Conservation (phyloP, 495 filamentous ascomycete species). For the Immersiella caudata region DNA sequence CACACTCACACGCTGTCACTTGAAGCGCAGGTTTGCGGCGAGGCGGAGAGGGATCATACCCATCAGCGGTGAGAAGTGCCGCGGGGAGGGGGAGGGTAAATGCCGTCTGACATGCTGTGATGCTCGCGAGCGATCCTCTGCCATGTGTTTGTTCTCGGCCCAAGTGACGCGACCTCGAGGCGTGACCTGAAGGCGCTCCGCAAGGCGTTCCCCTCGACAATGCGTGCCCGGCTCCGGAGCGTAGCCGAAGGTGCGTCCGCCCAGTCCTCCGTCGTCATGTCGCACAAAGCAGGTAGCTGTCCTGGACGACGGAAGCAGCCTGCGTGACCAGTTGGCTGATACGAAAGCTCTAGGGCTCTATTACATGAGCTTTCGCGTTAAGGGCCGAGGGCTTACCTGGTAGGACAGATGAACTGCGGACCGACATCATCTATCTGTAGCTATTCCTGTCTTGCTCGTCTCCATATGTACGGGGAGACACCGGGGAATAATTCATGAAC, state of each 20-base stretch:
- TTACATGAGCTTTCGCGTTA: background rate
- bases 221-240: background rate
- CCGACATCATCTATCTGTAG: constrained; percentile 18
- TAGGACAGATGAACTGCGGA: background rate
- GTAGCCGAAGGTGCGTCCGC: background rate
- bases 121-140: too few relatives aligned
- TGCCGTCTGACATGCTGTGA: background rate
- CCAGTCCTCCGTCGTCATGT: background rate
- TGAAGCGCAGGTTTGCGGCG: background rate
- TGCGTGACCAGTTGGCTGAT: background rate
- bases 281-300: background rate
- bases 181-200: background rate
- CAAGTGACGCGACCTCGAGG: background rate
- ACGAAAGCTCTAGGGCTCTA: background rate
- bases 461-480: background rate
- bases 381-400: background rate
- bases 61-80: background rate
- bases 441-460: constrained; percentile 18
- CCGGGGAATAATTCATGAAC: background rate
- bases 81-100: background rate
- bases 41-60: background rate
- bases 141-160: background rate
- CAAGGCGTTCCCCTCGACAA: background rate
- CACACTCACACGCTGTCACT: background rate
- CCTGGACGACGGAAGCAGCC: background rate